phyloP scores from a whole-genome alignment of 106 monocot genomes.

The Agapanthus africanus region DNA sequence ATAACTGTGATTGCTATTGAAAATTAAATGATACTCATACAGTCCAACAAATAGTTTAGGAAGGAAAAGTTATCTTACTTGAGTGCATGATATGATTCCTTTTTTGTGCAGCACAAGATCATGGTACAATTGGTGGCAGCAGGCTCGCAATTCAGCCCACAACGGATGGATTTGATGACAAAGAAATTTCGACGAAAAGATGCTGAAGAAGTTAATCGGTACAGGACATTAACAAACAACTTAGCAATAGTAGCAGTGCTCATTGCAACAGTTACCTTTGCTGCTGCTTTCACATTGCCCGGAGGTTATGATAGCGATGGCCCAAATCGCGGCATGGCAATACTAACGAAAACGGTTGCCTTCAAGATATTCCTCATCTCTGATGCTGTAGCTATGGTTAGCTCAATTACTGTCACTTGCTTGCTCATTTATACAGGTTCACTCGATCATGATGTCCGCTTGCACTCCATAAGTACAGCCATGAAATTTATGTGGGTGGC shows the following conservation, averaged over 20 bases:
- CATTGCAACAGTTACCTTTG: slow-evolving; percentile 45
- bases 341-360: slow-evolving; percentile 8
- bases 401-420: slow-evolving; percentile 17
- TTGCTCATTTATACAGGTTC: slow-evolving; percentile 19
- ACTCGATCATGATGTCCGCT: slow-evolving; percentile 18
- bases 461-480: slow-evolving; percentile 11
- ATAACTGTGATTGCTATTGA: no score
- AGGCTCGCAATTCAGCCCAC: slow-evolving; percentile 19
- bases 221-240: slow-evolving; percentile 15
- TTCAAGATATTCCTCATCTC: slow-evolving; percentile 32
- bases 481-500: slow-evolving; percentile 23
- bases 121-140: slow-evolving; percentile 1
- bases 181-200: not conserved
- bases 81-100: not conserved
- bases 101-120: slow-evolving; percentile 19
- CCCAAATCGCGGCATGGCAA: slow-evolving; percentile 6
- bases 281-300: slow-evolving; percentile 43
- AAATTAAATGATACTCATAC: no score
- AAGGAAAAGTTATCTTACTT: no score
- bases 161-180: not conserved
- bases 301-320: slow-evolving; percentile 28
- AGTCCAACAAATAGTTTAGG: no score
- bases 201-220: slow-evolving; percentile 14
- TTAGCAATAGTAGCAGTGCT: slow-evolving; percentile 29
- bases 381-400: slow-evolving; percentile 33